Evolutionary conservation across 495 filamentous ascomycete species (phyloP), one percentile per base, ranked within the genome.

Genomic region (Penicillium silybi): DNA sequence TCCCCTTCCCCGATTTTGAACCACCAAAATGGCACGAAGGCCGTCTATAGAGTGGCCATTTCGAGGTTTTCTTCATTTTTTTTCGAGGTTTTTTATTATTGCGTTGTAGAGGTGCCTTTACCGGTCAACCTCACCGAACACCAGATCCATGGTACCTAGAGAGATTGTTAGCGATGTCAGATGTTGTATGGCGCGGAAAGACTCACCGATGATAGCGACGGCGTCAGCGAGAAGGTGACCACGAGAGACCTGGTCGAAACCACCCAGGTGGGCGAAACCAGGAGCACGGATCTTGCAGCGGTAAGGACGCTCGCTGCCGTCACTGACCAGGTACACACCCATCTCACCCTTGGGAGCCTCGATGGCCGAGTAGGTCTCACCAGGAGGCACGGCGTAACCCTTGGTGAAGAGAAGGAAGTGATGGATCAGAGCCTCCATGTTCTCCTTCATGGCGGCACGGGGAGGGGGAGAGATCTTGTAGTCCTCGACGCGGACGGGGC

Each of bases 261-360:
- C 89, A 56, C 83, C 83, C 66, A 99, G 74, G 80, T 99, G 93
- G 41, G 93, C 95, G 62, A 99, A 99, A 48, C 93, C 93, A 34
- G 93, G 93, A 32, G 95, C 92, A 58, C 93, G 83, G 62, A 99
- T 96, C 80, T 97, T 95, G 73, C 95, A 96, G 60, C 95, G 81
- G 76, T 99, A 99, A 37, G 93, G 93, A 54, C 93, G 78, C 80
- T 99, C 93, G 63, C 82, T 93, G 45, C 93, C 93, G 68, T 99
- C 93, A 68, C 85, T 90, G 54, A 99, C 95, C n/a, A 99, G 73
- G 68, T 85, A 99, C 27, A 99, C 93, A 65, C 85, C 93, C 93
- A 99, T 99, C 77, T 99, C 93, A 63, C 93, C 93, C 84, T 99
- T 99, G 48, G 93, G 93, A 18, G 93, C 93, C 77, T 99, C 93